These are phyloP conservation scores for Diospyros kaki DNA, from an alignment of 148 eudicot species.

Conservation along the genomic window DNA sequence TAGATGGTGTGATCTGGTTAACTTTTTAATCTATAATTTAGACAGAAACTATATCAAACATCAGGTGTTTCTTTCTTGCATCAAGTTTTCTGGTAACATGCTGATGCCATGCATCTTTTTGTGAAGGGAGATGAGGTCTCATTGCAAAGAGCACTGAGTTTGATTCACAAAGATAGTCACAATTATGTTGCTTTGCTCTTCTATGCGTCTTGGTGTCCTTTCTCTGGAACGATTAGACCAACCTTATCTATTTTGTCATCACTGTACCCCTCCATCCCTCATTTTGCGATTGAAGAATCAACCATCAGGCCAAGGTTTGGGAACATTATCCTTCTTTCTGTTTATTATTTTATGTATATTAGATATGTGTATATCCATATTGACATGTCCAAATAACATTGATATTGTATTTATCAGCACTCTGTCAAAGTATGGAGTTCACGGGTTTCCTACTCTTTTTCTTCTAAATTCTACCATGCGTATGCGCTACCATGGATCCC, in stretches of 20 bases:
- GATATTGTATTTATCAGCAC: conserved; percentile 45
- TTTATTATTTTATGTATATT: neutral
- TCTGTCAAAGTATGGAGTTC: conserved; percentile 89
- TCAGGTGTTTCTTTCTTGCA: no score
- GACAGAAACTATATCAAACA: no score
- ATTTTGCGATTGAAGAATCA: conserved; percentile 86
- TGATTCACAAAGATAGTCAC: conserved; percentile 44
- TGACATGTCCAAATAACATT: conserved; percentile 10
- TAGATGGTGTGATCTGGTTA: no score
- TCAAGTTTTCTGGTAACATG: no score
- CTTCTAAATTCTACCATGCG: conserved; percentile 85
- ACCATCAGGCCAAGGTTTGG: conserved; percentile 79
- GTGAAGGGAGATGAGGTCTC: conserved; percentile 79
- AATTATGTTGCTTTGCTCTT: conserved; percentile 81
- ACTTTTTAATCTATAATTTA: no score
- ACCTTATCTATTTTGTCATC: conserved; percentile 64
- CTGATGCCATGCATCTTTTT: neutral
- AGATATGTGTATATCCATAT: neutral
- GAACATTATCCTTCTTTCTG: neutral
- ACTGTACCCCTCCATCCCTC: conserved; percentile 77
- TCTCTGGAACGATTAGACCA: conserved; percentile 73
- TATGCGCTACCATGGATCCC: conserved; percentile 77
- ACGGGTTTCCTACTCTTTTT: conserved; percentile 85
- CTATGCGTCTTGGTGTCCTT: conserved; percentile 97
- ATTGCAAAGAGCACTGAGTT: conserved; percentile 65